phyloP scores from a whole-genome alignment of 495 filamentous ascomycete genomes.

The Letharia lupina region DNA sequence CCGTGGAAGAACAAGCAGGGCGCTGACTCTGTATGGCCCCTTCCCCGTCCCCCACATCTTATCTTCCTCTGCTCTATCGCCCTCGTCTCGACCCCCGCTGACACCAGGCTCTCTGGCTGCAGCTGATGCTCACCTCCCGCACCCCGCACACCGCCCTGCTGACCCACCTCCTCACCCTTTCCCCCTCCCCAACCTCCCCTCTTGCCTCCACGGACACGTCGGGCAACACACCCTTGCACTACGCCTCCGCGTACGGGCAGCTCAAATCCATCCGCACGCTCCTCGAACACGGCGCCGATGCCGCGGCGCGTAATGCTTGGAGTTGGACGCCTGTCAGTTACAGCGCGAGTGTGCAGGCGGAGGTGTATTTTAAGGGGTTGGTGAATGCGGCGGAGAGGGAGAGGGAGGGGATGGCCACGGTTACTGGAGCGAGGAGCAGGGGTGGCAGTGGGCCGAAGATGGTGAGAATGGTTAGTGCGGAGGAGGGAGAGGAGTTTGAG shows the following conservation, averaged over 20 bases:
- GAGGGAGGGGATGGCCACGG: conserved; percentile 10
- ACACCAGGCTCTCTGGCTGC: conserved; percentile 5
- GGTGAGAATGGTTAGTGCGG: conserved; percentile 15
- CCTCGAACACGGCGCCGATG: conserved; percentile 58
- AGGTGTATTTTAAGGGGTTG: conserved; percentile 63
- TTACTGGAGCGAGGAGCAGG: conserved; percentile 11
- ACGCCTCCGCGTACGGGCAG: conserved; percentile 57
- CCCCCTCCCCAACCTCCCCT: conserved; percentile 12
- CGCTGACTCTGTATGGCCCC: conserved; percentile 40
- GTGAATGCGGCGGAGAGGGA: conserved; percentile 32
- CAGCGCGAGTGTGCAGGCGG: conserved; percentile 61
- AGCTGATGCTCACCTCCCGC: conserved; percentile 25
- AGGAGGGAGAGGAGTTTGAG: conserved; percentile 16
- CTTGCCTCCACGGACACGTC: conserved; percentile 40
- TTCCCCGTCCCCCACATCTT: not conserved
- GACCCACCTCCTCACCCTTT: conserved; percentile 15
- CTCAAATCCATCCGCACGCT: conserved; percentile 64
- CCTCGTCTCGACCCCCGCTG: conserved; percentile 1
- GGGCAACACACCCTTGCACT: conserved; percentile 73
- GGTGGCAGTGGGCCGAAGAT: conserved; percentile 9
- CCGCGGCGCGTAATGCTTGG: conserved; percentile 55
- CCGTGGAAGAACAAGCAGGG: conserved; percentile 48
- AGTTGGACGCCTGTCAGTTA: conserved; percentile 68
- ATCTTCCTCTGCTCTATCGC: not conserved
- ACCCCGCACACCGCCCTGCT: conserved; percentile 13